Evolutionary conservation across 2,329 filamentous ascomycete species (phyloP), one percentile per base, ranked within the genome.

Genomic region (Apiospora hydei): DNA sequence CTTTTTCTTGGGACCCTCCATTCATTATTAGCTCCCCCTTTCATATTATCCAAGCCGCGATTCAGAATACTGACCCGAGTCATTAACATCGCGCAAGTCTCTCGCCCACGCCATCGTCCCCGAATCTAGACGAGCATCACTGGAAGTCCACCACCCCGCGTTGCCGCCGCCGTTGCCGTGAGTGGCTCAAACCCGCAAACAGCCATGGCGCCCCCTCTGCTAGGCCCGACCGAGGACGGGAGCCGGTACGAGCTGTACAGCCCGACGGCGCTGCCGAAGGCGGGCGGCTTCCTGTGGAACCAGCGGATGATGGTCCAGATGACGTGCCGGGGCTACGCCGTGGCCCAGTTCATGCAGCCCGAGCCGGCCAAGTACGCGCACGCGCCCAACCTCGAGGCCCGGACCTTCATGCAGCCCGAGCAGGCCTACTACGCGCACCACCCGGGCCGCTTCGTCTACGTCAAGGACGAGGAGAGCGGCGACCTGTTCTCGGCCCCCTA

Each of bases 341-440:
- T 86, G 2, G 84, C 88, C 3, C 88, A 89, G 71, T 89, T 88
- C 81, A 89, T 90, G 88, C 88, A 89, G 78, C 88, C 88, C 0
- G 88, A 90, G 79, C 88, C 88, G 44, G 85, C 87, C 71, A 90
- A 90, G 78, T 90, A 90, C 79, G 85, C 87, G n/a, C 84, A 89
- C 73, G 86, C 87, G 11, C 88, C 88, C 14, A 89, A 88, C 71
- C 83, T 89, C 71, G 88, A 90, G 78, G 86, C 86, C 73, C 87
- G 85, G 78, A 89, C 88, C 3, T 90, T 90, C 76, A 90, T 90
- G 87, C 88, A 90, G 76, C 88, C 88, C 0, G 88, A 90, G 79
- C 86, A 88, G 75, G 87, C 86, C 77, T 90, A 90, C 81, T 90
- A 89, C 75, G 81, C 86, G 10, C 87, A 89, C 77, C 87, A 90